Conservation (phyloP, 208 protist species). For the Leishmania mexicana region DNA sequence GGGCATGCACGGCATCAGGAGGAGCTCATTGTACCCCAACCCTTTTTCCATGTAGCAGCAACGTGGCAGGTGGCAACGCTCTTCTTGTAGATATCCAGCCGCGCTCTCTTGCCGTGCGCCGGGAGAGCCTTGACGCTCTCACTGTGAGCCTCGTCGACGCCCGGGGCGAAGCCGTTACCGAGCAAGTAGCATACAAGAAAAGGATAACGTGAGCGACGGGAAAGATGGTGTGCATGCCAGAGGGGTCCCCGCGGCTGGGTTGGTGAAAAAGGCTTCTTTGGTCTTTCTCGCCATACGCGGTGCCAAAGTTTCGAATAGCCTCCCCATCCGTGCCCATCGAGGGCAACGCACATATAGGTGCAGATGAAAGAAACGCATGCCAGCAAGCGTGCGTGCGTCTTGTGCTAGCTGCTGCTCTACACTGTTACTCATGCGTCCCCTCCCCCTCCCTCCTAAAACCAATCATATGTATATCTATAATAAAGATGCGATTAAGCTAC, state of each 20-base stretch:
- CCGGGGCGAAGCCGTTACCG: not conserved
- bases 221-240: not conserved
- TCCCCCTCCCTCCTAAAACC: too few species aligned
- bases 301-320: not conserved
- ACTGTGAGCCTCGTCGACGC: not conserved
- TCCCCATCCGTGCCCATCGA: not conserved
- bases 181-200: not conserved
- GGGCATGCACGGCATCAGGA: not conserved
- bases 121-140: not conserved
- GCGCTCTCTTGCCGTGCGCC: not conserved
- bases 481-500: too few species aligned
- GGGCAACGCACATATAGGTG: not conserved
- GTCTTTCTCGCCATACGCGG: not conserved
- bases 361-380: not conserved
- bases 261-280: not conserved
- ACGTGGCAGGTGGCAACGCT: not conserved
- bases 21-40: not conserved
- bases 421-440: not conserved
- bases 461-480: too few species aligned
- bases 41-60: not conserved
- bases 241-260: not conserved
- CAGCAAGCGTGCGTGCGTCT: not conserved
- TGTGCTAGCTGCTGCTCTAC: not conserved
- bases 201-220: not conserved
- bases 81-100: not conserved